Evolutionary conservation across 345 rosid genomes (phyloP), one percentile per base, ranked within the genome.

Genomic region (Salix arbutifolia): DNA sequence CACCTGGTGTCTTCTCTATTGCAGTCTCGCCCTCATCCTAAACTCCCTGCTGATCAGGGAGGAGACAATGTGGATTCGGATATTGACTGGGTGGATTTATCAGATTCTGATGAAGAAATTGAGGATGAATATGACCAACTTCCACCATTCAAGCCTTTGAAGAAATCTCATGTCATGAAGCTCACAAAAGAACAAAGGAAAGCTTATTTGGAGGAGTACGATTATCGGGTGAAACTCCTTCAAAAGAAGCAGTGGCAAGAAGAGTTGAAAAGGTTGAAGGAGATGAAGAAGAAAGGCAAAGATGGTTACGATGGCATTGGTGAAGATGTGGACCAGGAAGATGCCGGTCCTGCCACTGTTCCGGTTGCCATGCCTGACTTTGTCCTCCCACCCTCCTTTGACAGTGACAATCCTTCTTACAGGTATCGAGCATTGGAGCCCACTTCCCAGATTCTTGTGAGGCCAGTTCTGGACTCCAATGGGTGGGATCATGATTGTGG

Each of bases 221-320:
- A 85, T 80, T 83, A 83, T 67, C 84, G 83, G 6, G 84, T 78
- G 71, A 80, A 83, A 73, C 84, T 87, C 28, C 80, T 87, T 60
- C 87, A 82, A 44, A 85, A 81, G 85, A 85, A 84, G 77, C 88
- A 88, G 58, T 86, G 76, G 85, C 84, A 78, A 74, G 85, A 81
- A 53, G 86, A 82, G 81, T 31, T 85, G 26, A 75, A 70, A 56
- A 81, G 74, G 28, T 28, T 77, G 78, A 80, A 79, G 81, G 88
- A 76, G 76, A 77, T 70, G 46, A 84, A 80, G 85, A 77, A 81
- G 80, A 81, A 70, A 67, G 75, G 70, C 28, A 81, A 72, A 77
- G 76, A 72, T 50, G 50, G 14, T 18, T 35, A 4, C 53, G 19
- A 14, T 16, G 8, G 35, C 77, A 58, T 4, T 40, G 70, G 40